phyloP scores from a whole-genome alignment of 805 yeast genomes.

The Pichia rugopelliculosa region DNA sequence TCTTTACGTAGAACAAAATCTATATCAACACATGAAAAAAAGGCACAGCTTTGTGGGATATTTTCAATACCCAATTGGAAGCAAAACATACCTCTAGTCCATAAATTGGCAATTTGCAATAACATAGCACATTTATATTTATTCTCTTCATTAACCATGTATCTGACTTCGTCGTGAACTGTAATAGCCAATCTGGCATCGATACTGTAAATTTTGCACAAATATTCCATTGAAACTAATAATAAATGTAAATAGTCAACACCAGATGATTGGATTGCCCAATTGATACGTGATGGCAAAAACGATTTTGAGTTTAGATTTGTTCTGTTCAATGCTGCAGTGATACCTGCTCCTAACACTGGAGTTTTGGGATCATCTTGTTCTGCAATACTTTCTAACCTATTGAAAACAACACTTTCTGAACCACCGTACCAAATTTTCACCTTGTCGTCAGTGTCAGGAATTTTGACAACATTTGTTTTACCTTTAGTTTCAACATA shows the following conservation, averaged over 20 bases:
- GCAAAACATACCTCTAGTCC: slow-evolving; percentile 96
- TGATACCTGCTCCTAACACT: slow-evolving; percentile 86
- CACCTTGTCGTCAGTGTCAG: slow-evolving; percentile 5
- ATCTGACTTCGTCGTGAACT: slow-evolving; percentile 93
- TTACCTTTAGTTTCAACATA: slow-evolving; percentile 83
- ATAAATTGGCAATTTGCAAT: slow-evolving; percentile 79
- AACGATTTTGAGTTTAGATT: slow-evolving; percentile 62
- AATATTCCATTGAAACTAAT: slow-evolving; percentile 80
- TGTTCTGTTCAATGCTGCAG: slow-evolving; percentile 64
- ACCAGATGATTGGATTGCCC: slow-evolving; percentile 98
- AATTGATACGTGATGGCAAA: slow-evolving; percentile 85
- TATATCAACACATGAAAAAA: slow-evolving; percentile 88
- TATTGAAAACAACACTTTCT: slow-evolving; percentile 86
- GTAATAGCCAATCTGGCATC: slow-evolving; percentile 77
- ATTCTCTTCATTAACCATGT: slow-evolving; percentile 65
- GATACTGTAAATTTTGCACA: slow-evolving; percentile 53
- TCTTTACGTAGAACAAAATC: slow-evolving; percentile 87
- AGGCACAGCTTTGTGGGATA: slow-evolving; percentile 91
- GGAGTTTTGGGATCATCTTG: slow-evolving; percentile 82
- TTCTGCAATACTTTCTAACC: slow-evolving; percentile 79
- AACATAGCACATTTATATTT: slow-evolving; percentile 72
- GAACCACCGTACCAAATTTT: slow-evolving; percentile 79
- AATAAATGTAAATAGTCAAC: slow-evolving; percentile 90
- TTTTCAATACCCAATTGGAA: slow-evolving; percentile 85
- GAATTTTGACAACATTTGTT: slow-evolving; percentile 20